Conservation (phyloP, 345 rosid genomes). For the Eucalyptus camaldulensis region DNA sequence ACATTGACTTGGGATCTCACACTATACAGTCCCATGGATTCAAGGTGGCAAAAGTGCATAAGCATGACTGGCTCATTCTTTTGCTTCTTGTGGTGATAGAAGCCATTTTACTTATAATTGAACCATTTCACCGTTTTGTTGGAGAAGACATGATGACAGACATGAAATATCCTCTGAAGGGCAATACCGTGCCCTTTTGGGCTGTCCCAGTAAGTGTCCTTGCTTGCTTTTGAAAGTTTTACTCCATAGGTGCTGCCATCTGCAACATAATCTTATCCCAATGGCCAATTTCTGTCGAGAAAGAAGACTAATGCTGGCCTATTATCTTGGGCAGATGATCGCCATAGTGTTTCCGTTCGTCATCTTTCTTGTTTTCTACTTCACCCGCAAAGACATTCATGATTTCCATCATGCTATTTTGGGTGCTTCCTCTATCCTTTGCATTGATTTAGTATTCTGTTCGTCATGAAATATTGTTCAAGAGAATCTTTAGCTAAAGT, state of each 20-base stretch:
- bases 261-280: background rate
- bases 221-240: background rate
- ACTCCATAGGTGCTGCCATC: background rate
- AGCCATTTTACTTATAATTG: conserved; percentile 18
- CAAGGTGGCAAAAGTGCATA: conserved; percentile 21
- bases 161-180: conserved; percentile 37
- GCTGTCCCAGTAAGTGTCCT: conserved; percentile 35
- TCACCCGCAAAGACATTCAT: conserved; percentile 31
- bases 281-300: background rate
- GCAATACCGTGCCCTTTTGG: conserved; percentile 53
- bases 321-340: conserved; percentile 7
- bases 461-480: background rate
- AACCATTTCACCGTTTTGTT: conserved; percentile 59
- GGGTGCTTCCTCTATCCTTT: conserved; percentile 9
- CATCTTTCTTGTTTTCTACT: conserved; percentile 23
- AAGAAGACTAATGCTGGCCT: background rate
- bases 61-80: conserved; percentile 45
- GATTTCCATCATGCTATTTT: conserved; percentile 53
- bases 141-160: conserved; percentile 50
- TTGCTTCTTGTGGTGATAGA: conserved; percentile 28
- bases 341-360: conserved; percentile 27
- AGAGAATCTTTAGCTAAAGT: background rate
- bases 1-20: conserved; percentile 20
- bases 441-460: background rate
- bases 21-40: conserved; percentile 38